Evolutionary conservation across 257 asterid genomes (phyloP).

Genomic region (Avicennia marina): DNA sequence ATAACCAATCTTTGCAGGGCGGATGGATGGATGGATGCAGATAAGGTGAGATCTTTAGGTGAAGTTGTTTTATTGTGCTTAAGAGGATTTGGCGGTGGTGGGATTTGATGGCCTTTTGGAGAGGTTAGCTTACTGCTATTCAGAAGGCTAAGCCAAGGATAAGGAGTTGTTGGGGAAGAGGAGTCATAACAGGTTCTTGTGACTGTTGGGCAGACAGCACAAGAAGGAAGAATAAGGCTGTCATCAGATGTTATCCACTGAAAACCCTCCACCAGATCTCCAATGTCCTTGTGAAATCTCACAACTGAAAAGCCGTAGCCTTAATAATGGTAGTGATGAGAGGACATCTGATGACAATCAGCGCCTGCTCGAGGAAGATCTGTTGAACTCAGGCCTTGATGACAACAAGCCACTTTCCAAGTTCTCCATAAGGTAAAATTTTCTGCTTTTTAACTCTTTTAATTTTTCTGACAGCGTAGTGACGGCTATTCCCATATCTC

Average conservation of each 20-base stretch:
- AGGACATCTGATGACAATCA: slow-evolving; percentile 36
- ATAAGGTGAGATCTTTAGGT: slow-evolving; percentile 31
- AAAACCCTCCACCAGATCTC: slow-evolving; percentile 85
- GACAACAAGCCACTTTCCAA: slow-evolving; percentile 48
- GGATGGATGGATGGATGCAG: slow-evolving; percentile 25
- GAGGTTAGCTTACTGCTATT: slow-evolving; percentile 61
- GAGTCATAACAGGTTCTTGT: slow-evolving; percentile 40
- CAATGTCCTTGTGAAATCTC: slow-evolving; percentile 43
- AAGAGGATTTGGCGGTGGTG: too few relatives aligned
- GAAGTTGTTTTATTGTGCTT: slow-evolving; percentile 41
- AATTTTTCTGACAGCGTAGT: slow-evolving; percentile 5
- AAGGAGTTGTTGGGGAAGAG: too few relatives aligned
- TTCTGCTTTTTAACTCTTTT: not conserved
- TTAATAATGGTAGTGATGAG: slow-evolving; percentile 40
- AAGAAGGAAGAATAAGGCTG: slow-evolving; percentile 48
- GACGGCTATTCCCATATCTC: not conserved
- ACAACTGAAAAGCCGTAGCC: slow-evolving; percentile 32
- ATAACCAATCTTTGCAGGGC: slow-evolving; percentile 42
- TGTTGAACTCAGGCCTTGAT: slow-evolving; percentile 54
- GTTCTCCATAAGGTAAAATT: slow-evolving; percentile 77
- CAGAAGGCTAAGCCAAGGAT: too few relatives aligned
- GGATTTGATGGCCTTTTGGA: slow-evolving; percentile 20
- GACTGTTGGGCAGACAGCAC: slow-evolving; percentile 80
- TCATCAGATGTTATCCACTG: slow-evolving; percentile 97
- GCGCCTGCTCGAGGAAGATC: slow-evolving; percentile 52